Evolutionary conservation across 2,329 filamentous ascomycete species (phyloP).

Genomic region (Colletotrichum falcatum): DNA sequence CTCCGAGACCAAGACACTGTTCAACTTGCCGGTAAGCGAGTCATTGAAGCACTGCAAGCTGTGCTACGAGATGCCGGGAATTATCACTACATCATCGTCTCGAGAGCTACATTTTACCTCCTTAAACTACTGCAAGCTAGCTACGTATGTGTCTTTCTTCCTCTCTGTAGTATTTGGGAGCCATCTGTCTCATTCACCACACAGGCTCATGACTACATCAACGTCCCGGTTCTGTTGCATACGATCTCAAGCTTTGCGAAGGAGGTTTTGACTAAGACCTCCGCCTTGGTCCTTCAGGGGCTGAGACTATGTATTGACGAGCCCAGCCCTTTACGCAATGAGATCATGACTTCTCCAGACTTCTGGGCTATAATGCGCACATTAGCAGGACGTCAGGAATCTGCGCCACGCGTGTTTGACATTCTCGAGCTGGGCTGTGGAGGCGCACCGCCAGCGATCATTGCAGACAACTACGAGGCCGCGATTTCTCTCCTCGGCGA

Average conservation of each 20-base stretch:
- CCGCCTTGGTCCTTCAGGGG: slow-evolving; percentile 81
- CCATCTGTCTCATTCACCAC: slow-evolving; percentile 39
- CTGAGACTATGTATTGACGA: slow-evolving; percentile 83
- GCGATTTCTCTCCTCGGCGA: slow-evolving; percentile 87
- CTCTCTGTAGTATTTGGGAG: slow-evolving; percentile 42
- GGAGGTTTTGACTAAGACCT: slow-evolving; percentile 79
- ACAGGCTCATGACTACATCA: slow-evolving; percentile 89
- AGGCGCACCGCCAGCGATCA: slow-evolving; percentile 83
- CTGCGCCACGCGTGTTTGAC: slow-evolving; percentile 83
- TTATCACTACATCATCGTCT: slow-evolving; percentile 85
- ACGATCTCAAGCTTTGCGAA: slow-evolving; percentile 89
- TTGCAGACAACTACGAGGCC: slow-evolving; percentile 95
- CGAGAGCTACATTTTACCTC: slow-evolving; percentile 87
- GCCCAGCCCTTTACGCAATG: slow-evolving; percentile 82
- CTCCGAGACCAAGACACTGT: slow-evolving; percentile 81
- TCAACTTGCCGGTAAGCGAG: slow-evolving; percentile 78
- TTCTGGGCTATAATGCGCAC: slow-evolving; percentile 93
- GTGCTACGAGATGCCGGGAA: slow-evolving; percentile 83
- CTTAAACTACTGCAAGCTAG: slow-evolving; percentile 84
- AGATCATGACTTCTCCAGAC: slow-evolving; percentile 95
- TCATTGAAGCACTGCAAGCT: slow-evolving; percentile 83
- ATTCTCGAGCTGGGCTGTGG: slow-evolving; percentile 84
- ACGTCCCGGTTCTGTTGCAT: slow-evolving; percentile 91
- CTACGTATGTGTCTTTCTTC: slow-evolving; percentile 71
- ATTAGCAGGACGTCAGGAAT: slow-evolving; percentile 76